Conservation (phyloP, 177 flowering plant species). For the Tripterygium wilfordii region DNA sequence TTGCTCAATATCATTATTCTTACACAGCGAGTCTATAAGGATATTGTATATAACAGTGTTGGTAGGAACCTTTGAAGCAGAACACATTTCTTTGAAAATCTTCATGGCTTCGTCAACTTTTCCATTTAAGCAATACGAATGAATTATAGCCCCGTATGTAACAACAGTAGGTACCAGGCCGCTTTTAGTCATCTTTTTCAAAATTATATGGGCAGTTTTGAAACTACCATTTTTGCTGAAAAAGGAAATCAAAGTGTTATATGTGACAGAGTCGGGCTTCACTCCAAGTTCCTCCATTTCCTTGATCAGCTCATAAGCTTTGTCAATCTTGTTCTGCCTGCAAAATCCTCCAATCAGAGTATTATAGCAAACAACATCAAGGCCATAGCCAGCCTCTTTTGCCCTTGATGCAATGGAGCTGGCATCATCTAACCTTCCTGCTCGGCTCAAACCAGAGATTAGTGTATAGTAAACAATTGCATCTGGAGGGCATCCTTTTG, state of each 20-base stretch:
- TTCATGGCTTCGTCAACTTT: slow-evolving; percentile 61
- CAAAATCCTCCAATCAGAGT: slow-evolving; percentile 61
- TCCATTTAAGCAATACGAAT: slow-evolving; percentile 49
- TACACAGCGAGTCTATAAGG: slow-evolving; percentile 59
- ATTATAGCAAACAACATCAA: slow-evolving; percentile 56
- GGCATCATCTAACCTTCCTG: slow-evolving; percentile 68
- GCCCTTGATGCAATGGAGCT: slow-evolving; percentile 28
- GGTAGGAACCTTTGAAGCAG: slow-evolving; percentile 41
- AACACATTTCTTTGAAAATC: slow-evolving; percentile 44
- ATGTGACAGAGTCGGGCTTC: slow-evolving; percentile 56
- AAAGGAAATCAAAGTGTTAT: slow-evolving; percentile 63
- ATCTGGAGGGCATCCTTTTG: slow-evolving; percentile 44
- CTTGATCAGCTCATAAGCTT: slow-evolving; percentile 51
- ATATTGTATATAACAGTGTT: slow-evolving; percentile 73
- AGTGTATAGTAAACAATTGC: slow-evolving; percentile 54
- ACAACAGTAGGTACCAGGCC: slow-evolving; percentile 53
- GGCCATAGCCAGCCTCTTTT: slow-evolving; percentile 56
- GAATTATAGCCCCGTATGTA: slow-evolving; percentile 73
- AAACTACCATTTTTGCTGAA: slow-evolving; percentile 54
- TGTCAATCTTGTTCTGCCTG: slow-evolving; percentile 51
- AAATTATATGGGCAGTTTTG: slow-evolving; percentile 25
- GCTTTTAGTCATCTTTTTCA: slow-evolving; percentile 45
- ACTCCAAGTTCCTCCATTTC: slow-evolving; percentile 57
- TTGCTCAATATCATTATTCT: slow-evolving; percentile 31
- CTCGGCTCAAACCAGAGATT: slow-evolving; percentile 62